Conservation (phyloP, 2,329 filamentous ascomycete genomes). For the Amylocarpus encephaloides region DNA sequence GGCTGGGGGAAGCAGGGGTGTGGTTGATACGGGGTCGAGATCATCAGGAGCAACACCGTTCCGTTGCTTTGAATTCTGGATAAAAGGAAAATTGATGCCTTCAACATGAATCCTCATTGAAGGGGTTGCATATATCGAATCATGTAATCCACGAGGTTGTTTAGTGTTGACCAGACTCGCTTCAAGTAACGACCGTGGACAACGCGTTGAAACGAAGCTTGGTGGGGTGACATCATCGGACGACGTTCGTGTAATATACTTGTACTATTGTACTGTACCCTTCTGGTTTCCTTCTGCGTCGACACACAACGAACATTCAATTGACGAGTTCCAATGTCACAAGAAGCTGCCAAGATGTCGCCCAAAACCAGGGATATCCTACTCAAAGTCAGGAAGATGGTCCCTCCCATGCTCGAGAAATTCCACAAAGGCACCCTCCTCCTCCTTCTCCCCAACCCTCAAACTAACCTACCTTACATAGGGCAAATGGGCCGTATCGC, state of each 20-base stretch:
- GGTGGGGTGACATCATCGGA: neutral
- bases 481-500: conserved; percentile 87
- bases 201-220: neutral
- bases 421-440: conserved; percentile 79
- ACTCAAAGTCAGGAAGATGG: conserved; percentile 75
- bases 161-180: no score
- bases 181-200: neutral
- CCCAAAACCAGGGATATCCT: conserved; percentile 68
- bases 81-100: no score
- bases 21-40: no score
- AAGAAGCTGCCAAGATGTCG: conserved; percentile 48
- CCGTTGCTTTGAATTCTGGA: no score
- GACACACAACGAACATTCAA: neutral
- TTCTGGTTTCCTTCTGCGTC: neutral
- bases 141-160: no score
- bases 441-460: neutral
- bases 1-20: no score
- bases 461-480: conserved; percentile 33
- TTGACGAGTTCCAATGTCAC: conserved; percentile 21
- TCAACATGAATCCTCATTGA: no score
- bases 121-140: no score
- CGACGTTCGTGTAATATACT: neutral
- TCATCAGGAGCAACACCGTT: no score
- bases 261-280: neutral
- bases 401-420: conserved; percentile 89